Base-by-base conservation (phyloP, 305 asterid species). In the Solanum aculeatissimum region DNA sequence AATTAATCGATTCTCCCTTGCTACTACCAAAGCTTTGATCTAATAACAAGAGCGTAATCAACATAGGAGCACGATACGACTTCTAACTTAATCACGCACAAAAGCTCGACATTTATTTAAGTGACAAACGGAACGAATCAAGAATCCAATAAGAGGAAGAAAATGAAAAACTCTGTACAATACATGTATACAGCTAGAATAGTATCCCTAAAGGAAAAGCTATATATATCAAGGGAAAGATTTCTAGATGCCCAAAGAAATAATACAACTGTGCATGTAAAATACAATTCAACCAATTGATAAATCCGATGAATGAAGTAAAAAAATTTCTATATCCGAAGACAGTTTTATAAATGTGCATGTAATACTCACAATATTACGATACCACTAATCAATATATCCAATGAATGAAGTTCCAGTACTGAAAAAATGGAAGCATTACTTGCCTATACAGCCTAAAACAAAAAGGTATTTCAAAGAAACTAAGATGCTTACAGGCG, bases 381-480 rank as follows among this genome's bases (percentile, higher is more conserved):
- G 83, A 2, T 51, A 29, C 11, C 12, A 7, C 83, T 53, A 78
- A 49, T 11, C 40, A 32, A 53, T 78, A 78, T 53, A 57, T 78
- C 2, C 66, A 78, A 78, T 78, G 83, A 78, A 78, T 78, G 65
- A 29, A 51, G 66, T 78, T 53, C 66, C 27, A 53, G 42, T 75
- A 47, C 83, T 53, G 83, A 53, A 78, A 78, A 78, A 78, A 78
- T 53, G 49, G 86, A 62, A 49, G 38, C 19, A 88, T 68, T 68
- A 47, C 40, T 45, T 19, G 42, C 84, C 90, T 87, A 79, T 87
- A 84, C 90, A 87, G 79, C 83, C 89, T 85, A 86, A 49, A 58
- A 54, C 80, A 49, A 66, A 45, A 80, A 13, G 25, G 32, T 85
- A 86, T 53, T 81, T 62, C 29, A 81, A 78, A 53, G 29, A 78